Base-by-base conservation (phyloP, 805 yeast species). In the Wickerhamiella vanderwaltii region DNA sequence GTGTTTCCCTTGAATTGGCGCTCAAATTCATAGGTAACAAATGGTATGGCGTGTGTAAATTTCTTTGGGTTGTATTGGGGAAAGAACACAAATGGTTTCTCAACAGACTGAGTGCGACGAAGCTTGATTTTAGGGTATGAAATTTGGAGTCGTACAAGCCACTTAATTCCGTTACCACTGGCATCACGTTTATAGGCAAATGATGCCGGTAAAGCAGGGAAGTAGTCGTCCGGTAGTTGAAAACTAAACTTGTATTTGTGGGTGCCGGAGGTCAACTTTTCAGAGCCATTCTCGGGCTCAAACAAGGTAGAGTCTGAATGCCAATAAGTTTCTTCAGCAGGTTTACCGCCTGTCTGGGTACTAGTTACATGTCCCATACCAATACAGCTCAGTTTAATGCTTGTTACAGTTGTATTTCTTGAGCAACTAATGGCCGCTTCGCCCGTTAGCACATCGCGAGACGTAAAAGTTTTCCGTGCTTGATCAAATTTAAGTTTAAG, bases 91-190 rank as follows among this genome's bases (percentile, higher is more conserved):
- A 40, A 40, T 5, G 37, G 38, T 17, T 40, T 32, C 22, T 40
- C 43, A 12, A 24, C 37, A 4, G 26, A 13, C 15, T 40, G 41
- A 11, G 35, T 18, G 15, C 41, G 24, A 11, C 41, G 9, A 11
- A 37, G 31, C 33, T 37, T 37, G 35, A 37, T 37, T 29, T 37
- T 37, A n/a, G 41, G 41, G 35, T 20, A 37, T 4, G 13, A n/a
- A 11, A 37, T 34, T 3, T 13, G 17, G 17, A 24, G 6, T 6
- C 38, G 37, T 16, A 40, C 35, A 4, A 40, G 36, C 43, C 43
- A 40, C 13, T 26, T 30, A 23, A 40, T 40, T 6, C 43, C 43
- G 18, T 29, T 33, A 4, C 35, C 34, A 9, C 28, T 24, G 25
- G 32, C 37, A 6, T 20, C 38, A 6, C 38, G 43, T 13, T 32